Percentiles rank a stretch among this genome's conserved stretches.
Conservation (phyloP, 164 flowering plant species). For the Annona squamosa region DNA sequence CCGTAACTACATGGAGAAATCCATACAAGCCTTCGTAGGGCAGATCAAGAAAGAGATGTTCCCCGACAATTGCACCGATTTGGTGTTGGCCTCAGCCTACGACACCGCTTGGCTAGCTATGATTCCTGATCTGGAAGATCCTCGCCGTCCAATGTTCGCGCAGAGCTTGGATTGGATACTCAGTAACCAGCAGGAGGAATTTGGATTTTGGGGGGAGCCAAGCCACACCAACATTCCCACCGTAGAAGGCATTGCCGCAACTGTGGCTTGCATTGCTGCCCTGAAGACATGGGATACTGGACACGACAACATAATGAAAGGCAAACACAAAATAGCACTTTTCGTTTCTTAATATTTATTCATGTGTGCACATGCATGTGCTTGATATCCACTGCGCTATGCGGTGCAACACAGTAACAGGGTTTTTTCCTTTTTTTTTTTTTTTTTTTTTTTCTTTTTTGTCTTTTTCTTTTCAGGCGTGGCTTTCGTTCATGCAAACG, state of each 20-base stretch:
- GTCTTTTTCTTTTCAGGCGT: not conserved
- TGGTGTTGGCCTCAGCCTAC: slow-evolving; percentile 36
- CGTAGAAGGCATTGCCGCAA: slow-evolving; percentile 30
- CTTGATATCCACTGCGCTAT: too few relatives aligned
- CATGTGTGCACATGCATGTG: not conserved
- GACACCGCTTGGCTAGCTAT: slow-evolving; percentile 56
- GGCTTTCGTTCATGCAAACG: not conserved
- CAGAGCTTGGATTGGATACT: slow-evolving; percentile 37
- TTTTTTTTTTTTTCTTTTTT: too few relatives aligned
- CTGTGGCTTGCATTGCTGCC: slow-evolving; percentile 40
- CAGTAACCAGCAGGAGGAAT: slow-evolving; percentile 32
- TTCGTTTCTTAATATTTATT: too few relatives aligned
- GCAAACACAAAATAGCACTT: slow-evolving; percentile 12
- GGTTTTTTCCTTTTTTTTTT: too few relatives aligned
- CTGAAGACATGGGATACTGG: slow-evolving; percentile 37
- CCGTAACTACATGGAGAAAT: not conserved
- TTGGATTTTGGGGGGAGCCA: slow-evolving; percentile 40
- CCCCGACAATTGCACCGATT: slow-evolving; percentile 3
- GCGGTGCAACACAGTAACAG: too few relatives aligned
- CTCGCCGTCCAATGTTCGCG: slow-evolving; percentile 28
- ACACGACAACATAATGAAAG: slow-evolving; percentile 14
- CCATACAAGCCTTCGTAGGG: not conserved
- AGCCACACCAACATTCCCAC: slow-evolving; percentile 16
- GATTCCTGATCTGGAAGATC: slow-evolving; percentile 24
- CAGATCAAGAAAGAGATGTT: slow-evolving; percentile 18